phyloP scores from a whole-genome alignment of 371 early-diverging fungal species.

The Mucor circinelloides region DNA sequence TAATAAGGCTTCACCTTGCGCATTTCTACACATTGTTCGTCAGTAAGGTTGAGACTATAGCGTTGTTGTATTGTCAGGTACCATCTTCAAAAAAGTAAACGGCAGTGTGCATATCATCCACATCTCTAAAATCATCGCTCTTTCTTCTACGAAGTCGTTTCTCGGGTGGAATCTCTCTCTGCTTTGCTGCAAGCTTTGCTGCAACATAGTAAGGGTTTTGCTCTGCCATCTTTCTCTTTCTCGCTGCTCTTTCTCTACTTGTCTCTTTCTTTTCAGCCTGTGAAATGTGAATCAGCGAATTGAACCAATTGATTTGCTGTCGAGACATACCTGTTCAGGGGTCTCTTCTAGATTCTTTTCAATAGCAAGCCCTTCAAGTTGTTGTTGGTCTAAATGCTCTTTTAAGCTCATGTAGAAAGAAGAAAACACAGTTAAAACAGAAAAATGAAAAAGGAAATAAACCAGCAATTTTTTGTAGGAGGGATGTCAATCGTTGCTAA shows the following conservation, averaged over 20 bases:
- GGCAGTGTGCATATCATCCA: conserved; percentile 28
- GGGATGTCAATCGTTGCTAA: background rate
- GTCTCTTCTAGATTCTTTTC: background rate
- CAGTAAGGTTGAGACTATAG: background rate
- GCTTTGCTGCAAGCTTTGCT: conserved; percentile 9
- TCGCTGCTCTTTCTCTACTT: conserved; percentile 12
- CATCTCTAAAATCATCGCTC: conserved; percentile 24
- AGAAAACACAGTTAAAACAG: background rate
- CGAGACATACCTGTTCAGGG: background rate
- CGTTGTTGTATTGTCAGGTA: conserved; percentile 4
- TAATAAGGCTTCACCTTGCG: conserved; percentile 85
- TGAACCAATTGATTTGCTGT: background rate
- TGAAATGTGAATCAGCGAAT: background rate
- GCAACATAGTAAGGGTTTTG: conserved; percentile 13
- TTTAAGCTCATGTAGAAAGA: conserved; percentile 6
- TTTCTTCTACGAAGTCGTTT: conserved; percentile 21
- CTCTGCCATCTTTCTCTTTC: conserved; percentile 11
- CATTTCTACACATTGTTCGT: conserved; percentile 45
- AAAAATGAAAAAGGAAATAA: background rate
- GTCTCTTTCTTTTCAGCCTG: conserved; percentile 8
- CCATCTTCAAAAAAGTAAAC: conserved; percentile 55
- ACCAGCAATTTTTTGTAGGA: background rate
- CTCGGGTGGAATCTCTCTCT: conserved; percentile 11
- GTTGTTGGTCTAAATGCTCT: background rate
- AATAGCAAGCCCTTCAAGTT: background rate